A percentile compares a stretch with the other conserved stretches of the same genome.
These are phyloP conservation scores for Medicago arabica DNA, from an alignment of 306 rosid genomes.

Conservation along the genomic window DNA sequence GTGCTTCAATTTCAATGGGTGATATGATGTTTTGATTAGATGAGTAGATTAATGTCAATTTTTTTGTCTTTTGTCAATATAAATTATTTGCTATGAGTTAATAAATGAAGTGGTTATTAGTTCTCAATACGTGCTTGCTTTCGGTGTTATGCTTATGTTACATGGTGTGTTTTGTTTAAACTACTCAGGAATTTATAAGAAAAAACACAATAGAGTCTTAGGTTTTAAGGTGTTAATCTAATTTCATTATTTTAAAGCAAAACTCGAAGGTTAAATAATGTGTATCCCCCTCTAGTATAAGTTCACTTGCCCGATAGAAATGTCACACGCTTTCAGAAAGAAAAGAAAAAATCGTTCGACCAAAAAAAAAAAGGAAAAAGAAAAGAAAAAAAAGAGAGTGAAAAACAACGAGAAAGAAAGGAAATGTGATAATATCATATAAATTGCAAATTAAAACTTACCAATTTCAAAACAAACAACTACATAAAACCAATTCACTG, in stretches of 20 bases:
- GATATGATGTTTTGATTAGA: conserved; percentile 41
- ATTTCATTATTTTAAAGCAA: too few species aligned
- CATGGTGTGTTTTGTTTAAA: conserved; percentile 7
- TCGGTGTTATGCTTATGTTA: conserved; percentile 32
- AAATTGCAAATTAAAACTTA: neutral
- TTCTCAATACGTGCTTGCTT: neutral
- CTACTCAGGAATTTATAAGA: too few species aligned
- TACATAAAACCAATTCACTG: neutral
- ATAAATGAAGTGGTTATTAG: conserved; percentile 20
- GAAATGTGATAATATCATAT: neutral
- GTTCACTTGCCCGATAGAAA: too few species aligned
- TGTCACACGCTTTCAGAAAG: too few species aligned
- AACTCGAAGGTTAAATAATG: too few species aligned
- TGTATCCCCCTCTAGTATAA: too few species aligned
- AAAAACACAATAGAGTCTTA: too few species aligned
- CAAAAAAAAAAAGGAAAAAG: too few species aligned
- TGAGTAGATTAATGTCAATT: conserved; percentile 40
- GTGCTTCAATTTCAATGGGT: conserved; percentile 32
- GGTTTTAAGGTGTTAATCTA: too few species aligned
- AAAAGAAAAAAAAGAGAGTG: neutral
- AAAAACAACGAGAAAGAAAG: neutral
- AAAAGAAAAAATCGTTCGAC: too few species aligned
- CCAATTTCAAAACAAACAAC: neutral
- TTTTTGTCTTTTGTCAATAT: neutral
- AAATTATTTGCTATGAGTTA: conserved; percentile 18